These are phyloP conservation scores for Phytophthora constricta DNA, from an alignment of 352 stramenopile species.

Conservation along the genomic window DNA sequence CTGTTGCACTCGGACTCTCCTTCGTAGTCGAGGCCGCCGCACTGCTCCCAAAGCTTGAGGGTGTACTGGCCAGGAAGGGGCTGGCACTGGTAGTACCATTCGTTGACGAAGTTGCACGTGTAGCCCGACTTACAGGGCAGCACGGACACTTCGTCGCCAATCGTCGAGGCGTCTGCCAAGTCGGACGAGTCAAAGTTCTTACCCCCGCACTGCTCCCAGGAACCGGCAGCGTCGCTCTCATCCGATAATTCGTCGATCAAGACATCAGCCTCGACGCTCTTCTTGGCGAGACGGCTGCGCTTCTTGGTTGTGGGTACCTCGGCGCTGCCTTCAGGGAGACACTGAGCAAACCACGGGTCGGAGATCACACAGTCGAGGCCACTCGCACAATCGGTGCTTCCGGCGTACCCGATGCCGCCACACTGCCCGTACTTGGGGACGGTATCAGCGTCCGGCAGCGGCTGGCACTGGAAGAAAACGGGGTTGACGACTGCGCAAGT, in stretches of 20 bases:
- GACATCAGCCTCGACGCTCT: constrained; percentile 8
- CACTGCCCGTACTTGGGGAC: constrained; percentile 40
- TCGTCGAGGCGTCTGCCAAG: constrained; percentile 8
- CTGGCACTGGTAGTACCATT: constrained; percentile 53
- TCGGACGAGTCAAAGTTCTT: constrained; percentile 33
- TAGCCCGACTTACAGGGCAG: constrained; percentile 36
- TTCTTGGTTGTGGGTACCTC: constrained; percentile 10
- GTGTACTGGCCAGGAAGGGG: constrained; percentile 21
- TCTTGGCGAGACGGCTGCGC: no score
- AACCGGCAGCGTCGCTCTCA: background rate
- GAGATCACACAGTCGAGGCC: constrained; percentile 36
- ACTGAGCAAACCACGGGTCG: constrained; percentile 55
- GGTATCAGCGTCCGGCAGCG: constrained; percentile 12
- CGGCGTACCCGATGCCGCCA: constrained; percentile 27
- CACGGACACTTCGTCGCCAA: constrained; percentile 22
- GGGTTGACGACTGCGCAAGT: constrained; percentile 31
- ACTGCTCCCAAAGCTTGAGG: constrained; percentile 43
- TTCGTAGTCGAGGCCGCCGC: constrained; percentile 25
- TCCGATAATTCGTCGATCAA: constrained; percentile 12
- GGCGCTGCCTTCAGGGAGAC: constrained; percentile 28
- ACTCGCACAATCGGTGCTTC: constrained; percentile 20
- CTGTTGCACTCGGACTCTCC: constrained; percentile 16
- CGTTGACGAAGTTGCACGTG: constrained; percentile 43
- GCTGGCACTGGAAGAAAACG: constrained; percentile 34
- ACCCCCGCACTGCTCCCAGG: constrained; percentile 41